Evolutionary conservation across 1,284 basidiomycete genomes (phyloP).

Genomic region (Pseudozyma sp.): DNA sequence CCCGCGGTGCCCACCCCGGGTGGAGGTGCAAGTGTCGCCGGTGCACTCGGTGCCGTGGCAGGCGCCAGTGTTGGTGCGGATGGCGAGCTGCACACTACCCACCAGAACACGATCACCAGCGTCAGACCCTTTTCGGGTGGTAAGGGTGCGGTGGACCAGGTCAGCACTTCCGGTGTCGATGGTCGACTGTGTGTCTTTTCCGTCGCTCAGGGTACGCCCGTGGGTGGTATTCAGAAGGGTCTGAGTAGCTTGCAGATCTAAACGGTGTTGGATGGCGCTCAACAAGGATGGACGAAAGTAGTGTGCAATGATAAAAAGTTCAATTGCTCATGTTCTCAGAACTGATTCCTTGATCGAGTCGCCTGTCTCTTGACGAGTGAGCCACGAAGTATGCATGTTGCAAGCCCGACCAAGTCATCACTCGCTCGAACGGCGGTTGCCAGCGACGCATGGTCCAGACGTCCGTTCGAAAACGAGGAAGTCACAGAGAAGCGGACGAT

Average conservation of each 20-base stretch:
- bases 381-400: no score
- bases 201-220: conserved; percentile 70
- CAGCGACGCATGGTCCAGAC: no score
- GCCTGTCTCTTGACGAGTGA: no score
- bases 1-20: conserved; percentile 37
- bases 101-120: conserved; percentile 98
- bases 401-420: no score
- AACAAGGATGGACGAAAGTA: no score
- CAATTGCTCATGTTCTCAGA: no score
- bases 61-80: conserved; percentile 77
- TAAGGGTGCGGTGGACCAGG: conserved; percentile 74
- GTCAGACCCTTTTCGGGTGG: conserved; percentile 69
- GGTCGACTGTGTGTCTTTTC: conserved; percentile 93
- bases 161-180: conserved; percentile 95
- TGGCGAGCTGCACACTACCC: conserved; percentile 77
- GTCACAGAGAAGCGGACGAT: no score
- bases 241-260: conserved; percentile 55
- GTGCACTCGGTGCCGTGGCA: conserved; percentile 74
- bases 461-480: no score
- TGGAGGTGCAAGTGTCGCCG: conserved; percentile 72
- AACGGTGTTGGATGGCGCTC: neutral
- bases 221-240: conserved; percentile 57
- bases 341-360: no score
- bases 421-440: no score
- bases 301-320: no score